These are phyloP conservation scores for Ophiocordyceps unilateralis DNA, from an alignment of 2,329 filamentous ascomycete species.

Conservation along the genomic window DNA sequence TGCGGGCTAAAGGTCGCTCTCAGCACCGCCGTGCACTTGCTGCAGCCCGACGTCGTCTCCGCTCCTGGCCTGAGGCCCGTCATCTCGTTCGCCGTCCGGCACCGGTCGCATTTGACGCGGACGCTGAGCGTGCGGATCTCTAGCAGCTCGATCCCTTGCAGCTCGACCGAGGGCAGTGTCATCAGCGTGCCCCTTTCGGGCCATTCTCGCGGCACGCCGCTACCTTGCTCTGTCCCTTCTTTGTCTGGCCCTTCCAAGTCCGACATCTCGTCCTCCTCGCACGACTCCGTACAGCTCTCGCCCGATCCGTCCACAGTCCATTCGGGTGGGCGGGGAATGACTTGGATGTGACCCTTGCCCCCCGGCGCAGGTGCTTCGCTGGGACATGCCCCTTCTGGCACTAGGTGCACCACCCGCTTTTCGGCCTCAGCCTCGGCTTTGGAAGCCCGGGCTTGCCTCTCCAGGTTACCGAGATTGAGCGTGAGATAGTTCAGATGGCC, in stretches of 20 bases:
- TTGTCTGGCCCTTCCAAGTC: not conserved
- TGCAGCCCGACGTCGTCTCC: slow-evolving; percentile 35
- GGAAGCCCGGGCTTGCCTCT: slow-evolving; percentile 29
- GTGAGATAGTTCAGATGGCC: slow-evolving; percentile 59
- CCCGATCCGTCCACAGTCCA: slow-evolving; percentile 41
- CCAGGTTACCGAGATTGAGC: slow-evolving; percentile 52
- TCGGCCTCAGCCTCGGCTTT: slow-evolving; percentile 4
- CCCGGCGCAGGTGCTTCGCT: not conserved
- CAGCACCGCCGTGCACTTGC: slow-evolving; percentile 38
- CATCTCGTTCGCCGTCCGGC: slow-evolving; percentile 56
- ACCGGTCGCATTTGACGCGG: slow-evolving; percentile 62
- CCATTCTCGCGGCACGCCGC: slow-evolving; percentile 18
- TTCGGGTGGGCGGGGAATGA: slow-evolving; percentile 63
- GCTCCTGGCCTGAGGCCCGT: slow-evolving; percentile 41
- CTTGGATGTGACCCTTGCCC: slow-evolving; percentile 43
- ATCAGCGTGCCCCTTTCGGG: slow-evolving; percentile 56
- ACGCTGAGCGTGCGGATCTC: slow-evolving; percentile 50
- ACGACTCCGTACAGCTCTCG: slow-evolving; percentile 27
- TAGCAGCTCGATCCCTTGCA: slow-evolving; percentile 61
- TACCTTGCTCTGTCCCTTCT: slow-evolving; percentile 16
- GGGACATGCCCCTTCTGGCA: slow-evolving; percentile 2
- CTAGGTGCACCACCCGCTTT: slow-evolving; percentile 1
- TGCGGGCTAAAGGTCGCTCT: slow-evolving; percentile 44
- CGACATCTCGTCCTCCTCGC: slow-evolving; percentile 12
- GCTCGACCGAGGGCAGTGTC: slow-evolving; percentile 60